Percentiles rank a stretch among this genome's conserved stretches.
These are phyloP conservation scores for Fomitopsis pinicola DNA, from an alignment of 1,284 basidiomycete species.

Conservation along the genomic window DNA sequence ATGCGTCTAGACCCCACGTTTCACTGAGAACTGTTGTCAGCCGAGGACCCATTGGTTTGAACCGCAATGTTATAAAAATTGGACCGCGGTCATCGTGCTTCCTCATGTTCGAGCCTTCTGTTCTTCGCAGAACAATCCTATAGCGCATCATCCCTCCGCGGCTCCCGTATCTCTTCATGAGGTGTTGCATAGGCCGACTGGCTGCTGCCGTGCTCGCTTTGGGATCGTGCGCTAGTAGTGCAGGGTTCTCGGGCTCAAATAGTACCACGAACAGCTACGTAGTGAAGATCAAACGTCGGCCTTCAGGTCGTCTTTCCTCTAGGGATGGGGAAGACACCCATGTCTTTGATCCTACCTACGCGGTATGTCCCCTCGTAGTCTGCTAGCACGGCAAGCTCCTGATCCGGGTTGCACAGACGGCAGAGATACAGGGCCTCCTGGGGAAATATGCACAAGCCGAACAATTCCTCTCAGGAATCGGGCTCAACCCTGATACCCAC, in stretches of 20 bases:
- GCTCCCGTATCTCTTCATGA: not conserved
- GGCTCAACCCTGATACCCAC: conserved; percentile 28
- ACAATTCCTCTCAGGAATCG: conserved; percentile 31
- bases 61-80: not conserved
- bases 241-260: not conserved
- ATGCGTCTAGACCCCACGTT: too few species aligned
- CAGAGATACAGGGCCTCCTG: conserved; percentile 27
- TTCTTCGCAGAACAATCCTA: not conserved
- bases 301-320: not conserved
- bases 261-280: not conserved
- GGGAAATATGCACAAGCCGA: conserved; percentile 35
- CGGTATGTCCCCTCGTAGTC: not conserved
- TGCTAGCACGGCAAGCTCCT: not conserved
- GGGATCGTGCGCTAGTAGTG: not conserved
- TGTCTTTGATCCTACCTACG: conserved; percentile 4
- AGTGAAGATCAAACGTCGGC: conserved; percentile 2
- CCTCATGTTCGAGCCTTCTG: not conserved
- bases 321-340: not conserved
- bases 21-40: too few species aligned
- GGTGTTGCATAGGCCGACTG: not conserved
- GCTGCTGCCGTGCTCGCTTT: not conserved
- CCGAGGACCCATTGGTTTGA: not conserved
- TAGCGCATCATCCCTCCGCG: not conserved
- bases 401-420: conserved; percentile 18
- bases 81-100: too few species aligned